Evolutionary conservation across 2,329 filamentous ascomycete species (phyloP), one percentile per base, ranked within the genome.

Genomic region (Macrophomina tecta): DNA sequence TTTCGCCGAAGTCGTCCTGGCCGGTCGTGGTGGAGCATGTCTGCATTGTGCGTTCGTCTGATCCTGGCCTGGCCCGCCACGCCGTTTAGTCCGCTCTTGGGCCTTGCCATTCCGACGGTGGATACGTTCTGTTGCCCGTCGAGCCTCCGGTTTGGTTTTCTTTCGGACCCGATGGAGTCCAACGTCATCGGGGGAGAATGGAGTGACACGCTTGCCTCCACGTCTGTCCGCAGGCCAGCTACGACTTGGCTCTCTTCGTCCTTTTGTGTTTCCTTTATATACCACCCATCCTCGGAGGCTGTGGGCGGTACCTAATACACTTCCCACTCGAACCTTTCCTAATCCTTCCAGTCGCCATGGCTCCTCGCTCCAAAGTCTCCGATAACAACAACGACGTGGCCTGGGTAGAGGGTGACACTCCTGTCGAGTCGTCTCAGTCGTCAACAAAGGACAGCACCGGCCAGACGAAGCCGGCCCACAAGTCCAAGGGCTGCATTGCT

Each of bases 401-500:
- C 64, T 52, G 48, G n/a, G 53, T 66, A 12, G 64, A 66, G 45
- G 53, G 55, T 23, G 45, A 52, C 34, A 66, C 36, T 46, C 48
- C 61, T 30, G 62, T 52, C 55, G 64, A 66, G 11, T 52, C 64
- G 34, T 66, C 64, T 14, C 53, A 66, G 14, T 58, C 53, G 7
- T 66, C 64, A 16, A 61, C 53, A 18, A 49, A 30, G 18, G 42
- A 23, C 12, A 18, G n/a, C 34, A 48, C 32, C 18, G 46, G 46
- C 60, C 62, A 64, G 46, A 60, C 16, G 34, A 64, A 52, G 9
- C 11, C 36, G 8, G 42, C 12, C 61, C 32, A 38, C 18, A 66
- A 61, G 36, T 36, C 53, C 40, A 69, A 71, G 14, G 80, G 80
- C 30, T 72, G 80, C 16, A 73, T 83, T 38, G 76, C 74, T 40